Evolutionary conservation across 495 filamentous ascomycete genomes (phyloP).

Genomic region (Trichoderma asperelloides): DNA sequence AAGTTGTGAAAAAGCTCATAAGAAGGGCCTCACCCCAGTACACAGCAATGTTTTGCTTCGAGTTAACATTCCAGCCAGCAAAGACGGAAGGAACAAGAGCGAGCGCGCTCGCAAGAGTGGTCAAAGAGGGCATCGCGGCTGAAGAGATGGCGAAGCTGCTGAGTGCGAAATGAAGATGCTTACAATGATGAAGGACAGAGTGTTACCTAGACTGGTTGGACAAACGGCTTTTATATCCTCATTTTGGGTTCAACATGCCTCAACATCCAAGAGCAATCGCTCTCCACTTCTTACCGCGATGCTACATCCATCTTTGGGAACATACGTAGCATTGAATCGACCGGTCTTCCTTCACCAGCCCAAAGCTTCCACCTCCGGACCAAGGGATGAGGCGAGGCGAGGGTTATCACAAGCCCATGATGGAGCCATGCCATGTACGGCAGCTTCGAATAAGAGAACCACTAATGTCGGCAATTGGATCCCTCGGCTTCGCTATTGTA

Average conservation of each 20-base stretch:
- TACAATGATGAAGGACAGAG: neutral
- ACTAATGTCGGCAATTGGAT: neutral
- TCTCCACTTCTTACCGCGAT: neutral
- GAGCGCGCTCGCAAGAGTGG: neutral
- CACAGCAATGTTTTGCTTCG: conserved; percentile 9
- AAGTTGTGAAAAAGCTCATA: neutral
- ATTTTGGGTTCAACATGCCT: neutral
- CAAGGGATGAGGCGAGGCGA: neutral
- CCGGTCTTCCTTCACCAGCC: neutral
- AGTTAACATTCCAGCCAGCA: conserved; percentile 10
- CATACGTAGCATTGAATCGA: neutral
- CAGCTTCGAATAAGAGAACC: neutral
- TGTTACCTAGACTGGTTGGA: neutral
- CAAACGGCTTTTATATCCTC: neutral
- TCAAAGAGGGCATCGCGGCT: neutral
- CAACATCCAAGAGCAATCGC: neutral
- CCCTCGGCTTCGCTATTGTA: neutral
- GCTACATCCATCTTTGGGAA: neutral
- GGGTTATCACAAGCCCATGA: neutral
- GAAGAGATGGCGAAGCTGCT: neutral
- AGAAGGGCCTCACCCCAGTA: conserved; percentile 5
- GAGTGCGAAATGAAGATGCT: neutral
- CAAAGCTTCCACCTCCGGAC: neutral
- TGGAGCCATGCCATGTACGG: neutral
- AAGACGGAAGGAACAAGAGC: neutral